A percentile compares a stretch with the other conserved stretches of the same genome.
phyloP scores from a whole-genome alignment of 2,329 filamentous ascomycete species.

The Cadophora luteo-olivacea region DNA sequence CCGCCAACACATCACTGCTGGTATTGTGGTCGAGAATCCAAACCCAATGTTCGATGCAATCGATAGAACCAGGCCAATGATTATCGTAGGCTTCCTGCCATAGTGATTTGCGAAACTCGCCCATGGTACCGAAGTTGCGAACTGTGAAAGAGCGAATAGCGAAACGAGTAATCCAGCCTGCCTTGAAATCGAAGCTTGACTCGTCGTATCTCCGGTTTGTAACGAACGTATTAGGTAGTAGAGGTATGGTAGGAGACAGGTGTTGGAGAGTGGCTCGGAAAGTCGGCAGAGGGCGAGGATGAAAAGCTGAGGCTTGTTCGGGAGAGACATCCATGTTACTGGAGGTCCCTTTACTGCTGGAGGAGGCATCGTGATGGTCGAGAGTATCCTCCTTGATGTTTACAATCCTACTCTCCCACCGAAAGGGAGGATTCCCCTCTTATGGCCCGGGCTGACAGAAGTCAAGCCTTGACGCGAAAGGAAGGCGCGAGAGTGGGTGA shows the following conservation, averaged over 20 bases:
- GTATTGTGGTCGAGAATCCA: slow-evolving; percentile 69
- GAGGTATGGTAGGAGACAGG: slow-evolving; percentile 70
- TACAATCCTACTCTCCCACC: neutral
- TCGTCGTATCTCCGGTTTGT: slow-evolving; percentile 45
- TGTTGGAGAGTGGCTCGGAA: slow-evolving; percentile 78
- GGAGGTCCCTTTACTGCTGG: slow-evolving; percentile 23
- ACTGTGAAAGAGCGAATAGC: slow-evolving; percentile 82
- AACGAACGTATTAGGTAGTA: slow-evolving; percentile 77
- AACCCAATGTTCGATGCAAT: slow-evolving; percentile 68
- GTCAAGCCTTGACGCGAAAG: neutral
- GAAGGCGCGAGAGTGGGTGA: slow-evolving; percentile 5
- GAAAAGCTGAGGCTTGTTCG: slow-evolving; percentile 77
- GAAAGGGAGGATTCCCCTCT: neutral
- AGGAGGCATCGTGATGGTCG: slow-evolving; percentile 16
- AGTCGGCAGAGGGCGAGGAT: slow-evolving; percentile 81
- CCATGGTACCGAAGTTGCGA: slow-evolving; percentile 84
- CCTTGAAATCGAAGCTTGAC: slow-evolving; percentile 64
- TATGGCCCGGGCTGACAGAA: neutral
- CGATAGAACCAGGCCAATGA: slow-evolving; percentile 72
- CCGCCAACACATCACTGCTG: slow-evolving; percentile 65
- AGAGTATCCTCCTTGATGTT: neutral
- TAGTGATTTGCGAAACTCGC: slow-evolving; percentile 70
- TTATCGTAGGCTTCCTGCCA: slow-evolving; percentile 78
- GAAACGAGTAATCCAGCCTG: slow-evolving; percentile 82
- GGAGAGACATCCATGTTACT: slow-evolving; percentile 75